These are phyloP conservation scores for Sugiyamaella floridensis DNA, from an alignment of 805 yeast species.

Conservation along the genomic window DNA sequence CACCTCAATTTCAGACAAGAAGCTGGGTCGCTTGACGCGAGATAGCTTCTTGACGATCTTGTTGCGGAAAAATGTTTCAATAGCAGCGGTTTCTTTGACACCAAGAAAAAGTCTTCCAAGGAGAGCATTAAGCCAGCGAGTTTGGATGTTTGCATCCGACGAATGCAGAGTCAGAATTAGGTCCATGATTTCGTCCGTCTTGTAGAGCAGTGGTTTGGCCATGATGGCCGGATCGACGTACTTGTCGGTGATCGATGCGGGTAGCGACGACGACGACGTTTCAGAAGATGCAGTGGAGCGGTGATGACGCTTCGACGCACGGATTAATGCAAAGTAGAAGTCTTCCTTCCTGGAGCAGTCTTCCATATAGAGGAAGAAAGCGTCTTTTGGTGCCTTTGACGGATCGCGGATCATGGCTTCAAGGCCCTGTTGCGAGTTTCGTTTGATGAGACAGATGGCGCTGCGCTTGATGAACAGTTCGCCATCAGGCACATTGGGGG, in stretches of 20 bases:
- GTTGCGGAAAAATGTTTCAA: conserved; percentile 50
- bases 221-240: conserved; percentile 49
- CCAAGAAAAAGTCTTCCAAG: conserved; percentile 77
- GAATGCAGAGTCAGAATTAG: conserved; percentile 74
- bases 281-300: conserved; percentile 7
- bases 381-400: conserved; percentile 28
- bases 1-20: conserved; percentile 74
- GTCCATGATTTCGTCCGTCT: conserved; percentile 62
- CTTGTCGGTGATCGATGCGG: conserved; percentile 9
- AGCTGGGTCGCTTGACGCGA: conserved; percentile 80
- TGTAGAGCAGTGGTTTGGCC: conserved; percentile 70
- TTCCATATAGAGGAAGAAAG: conserved; percentile 66
- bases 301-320: conserved; percentile 53
- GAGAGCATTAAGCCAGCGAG: conserved; percentile 87
- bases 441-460: conserved; percentile 65
- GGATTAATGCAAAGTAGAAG: conserved; percentile 80
- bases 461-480: conserved; percentile 73
- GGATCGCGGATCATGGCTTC: conserved; percentile 21
- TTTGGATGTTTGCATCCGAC: conserved; percentile 72
- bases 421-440: conserved; percentile 29
- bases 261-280: background rate
- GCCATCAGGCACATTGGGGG: conserved; percentile 64
- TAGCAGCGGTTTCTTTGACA: conserved; percentile 60
- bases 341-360: conserved; percentile 82
- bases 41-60: conserved; percentile 66